These are phyloP conservation scores for Cystobasidium sp. DNA, from an alignment of 1,284 basidiomycete species.

Conservation along the genomic window DNA sequence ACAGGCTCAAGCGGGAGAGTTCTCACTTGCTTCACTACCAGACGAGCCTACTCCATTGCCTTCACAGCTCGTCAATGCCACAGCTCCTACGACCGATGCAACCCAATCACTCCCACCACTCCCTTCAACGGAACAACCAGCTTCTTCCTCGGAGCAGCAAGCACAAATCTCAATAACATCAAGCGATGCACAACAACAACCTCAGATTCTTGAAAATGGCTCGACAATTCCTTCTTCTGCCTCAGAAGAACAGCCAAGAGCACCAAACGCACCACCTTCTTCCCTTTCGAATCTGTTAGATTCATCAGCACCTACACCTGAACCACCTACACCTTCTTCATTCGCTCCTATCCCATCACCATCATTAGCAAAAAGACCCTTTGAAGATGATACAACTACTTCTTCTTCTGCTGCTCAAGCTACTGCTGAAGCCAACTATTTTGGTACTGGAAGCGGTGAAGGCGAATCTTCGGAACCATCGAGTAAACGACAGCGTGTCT, in stretches of 20 bases:
- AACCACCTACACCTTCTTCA: neutral
- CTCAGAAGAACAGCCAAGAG: neutral
- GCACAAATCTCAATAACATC: too few species aligned
- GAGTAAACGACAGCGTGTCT: conserved; percentile 33
- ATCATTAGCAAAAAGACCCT: conserved; percentile 35
- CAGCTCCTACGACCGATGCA: conserved; percentile 24
- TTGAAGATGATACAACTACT: conserved; percentile 20
- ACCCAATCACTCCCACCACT: conserved; percentile 5
- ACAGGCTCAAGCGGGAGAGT: conserved; percentile 3
- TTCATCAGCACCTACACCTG: conserved; percentile 15
- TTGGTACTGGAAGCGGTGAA: neutral
- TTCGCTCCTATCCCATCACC: conserved; percentile 17
- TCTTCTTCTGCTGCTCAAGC: neutral
- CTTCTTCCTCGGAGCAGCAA: neutral
- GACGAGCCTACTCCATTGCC: conserved; percentile 37
- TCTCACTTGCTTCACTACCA: conserved; percentile 21
- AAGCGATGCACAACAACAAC: neutral
- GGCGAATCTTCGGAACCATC: conserved; percentile 12
- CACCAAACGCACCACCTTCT: conserved; percentile 6
- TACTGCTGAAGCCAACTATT: conserved; percentile 8
- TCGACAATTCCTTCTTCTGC: neutral
- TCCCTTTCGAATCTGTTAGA: conserved; percentile 24
- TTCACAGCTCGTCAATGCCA: conserved; percentile 36
- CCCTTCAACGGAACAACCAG: neutral
- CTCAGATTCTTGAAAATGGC: conserved; percentile 17